Base-by-base conservation (phyloP, 2,329 filamentous ascomycete species). In the Paecilomyces formosus region DNA sequence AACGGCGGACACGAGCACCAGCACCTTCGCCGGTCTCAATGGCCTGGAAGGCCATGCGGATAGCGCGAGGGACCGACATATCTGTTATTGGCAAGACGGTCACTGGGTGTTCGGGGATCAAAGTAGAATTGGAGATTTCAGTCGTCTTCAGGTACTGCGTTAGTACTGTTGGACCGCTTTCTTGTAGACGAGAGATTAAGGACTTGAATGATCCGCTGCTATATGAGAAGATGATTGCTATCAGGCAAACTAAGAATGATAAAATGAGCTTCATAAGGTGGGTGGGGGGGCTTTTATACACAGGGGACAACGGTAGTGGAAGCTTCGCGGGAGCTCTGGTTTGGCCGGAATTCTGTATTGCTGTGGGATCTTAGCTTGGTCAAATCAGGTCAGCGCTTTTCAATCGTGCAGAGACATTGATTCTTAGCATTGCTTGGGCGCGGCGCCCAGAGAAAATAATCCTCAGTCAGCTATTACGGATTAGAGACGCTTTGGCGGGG, bases 1-100 rank as follows among this genome's bases (percentile, higher is more conserved):
- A 92, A 59, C 93, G 86, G 62, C 93, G 86, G 13, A 97, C 93
- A 62, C 86, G 83, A 4, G 93, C 93, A 58, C 94, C 93, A 0
- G 87, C 90, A 51, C 93, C 93, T 74, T 97, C 93, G 28, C 89
- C 80, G 74, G 96, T 90, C 75, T 96, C 91, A 60, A 88, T 76
- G 61, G 93, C 93, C 52, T 91, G 82, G 75, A 97, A 92, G 64
- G 88, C 85, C 76, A 92, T 89, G 65, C 85, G 85, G 71, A 97
- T 93, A 55, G 86, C 83, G 70, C 94, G 86, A 28, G 89, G 82
- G 61, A 85, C 75, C 51, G 88, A 84, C 83, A 88, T 88, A 58
- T 84, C 79, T 63, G 78, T 67, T 30, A 71, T 62, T 8, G 79
- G 76, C 57, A 57, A 49, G 26, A 65, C 53, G 55, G 56, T 60